These are phyloP conservation scores for barrel medic (Medicago truncatula) DNA, from an alignment of 306 rosid genomes.

Conservation along the genomic window DNA sequence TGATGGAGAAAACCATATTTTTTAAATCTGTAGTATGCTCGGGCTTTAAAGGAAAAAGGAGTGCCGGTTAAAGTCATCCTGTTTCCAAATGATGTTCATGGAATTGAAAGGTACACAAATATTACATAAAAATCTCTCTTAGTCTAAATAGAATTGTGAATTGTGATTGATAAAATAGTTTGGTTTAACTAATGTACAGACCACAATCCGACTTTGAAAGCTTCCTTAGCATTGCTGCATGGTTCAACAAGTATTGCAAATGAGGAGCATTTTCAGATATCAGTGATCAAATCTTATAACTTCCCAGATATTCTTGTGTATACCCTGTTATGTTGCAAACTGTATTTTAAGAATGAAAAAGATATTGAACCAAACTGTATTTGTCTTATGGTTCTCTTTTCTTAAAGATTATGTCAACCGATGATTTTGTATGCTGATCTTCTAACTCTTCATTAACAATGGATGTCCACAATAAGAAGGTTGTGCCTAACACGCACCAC, in stretches of 20 bases:
- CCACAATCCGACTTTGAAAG: slow-evolving; percentile 94
- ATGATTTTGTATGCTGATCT: too few relatives aligned
- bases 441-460: too few relatives aligned
- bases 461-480: too few relatives aligned
- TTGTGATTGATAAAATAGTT: slow-evolving; percentile 15
- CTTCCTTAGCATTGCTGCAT: slow-evolving; percentile 81
- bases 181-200: slow-evolving; percentile 53
- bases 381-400: not conserved
- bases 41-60: slow-evolving; percentile 85
- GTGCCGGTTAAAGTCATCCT: slow-evolving; percentile 65
- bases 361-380: not conserved
- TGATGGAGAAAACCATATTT: slow-evolving; percentile 32
- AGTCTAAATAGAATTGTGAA: not conserved
- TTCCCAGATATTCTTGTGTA: slow-evolving; percentile 14
- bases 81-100: slow-evolving; percentile 84
- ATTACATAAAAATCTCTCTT: slow-evolving; percentile 20
- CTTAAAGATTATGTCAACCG: too few relatives aligned
- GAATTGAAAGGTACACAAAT: slow-evolving; percentile 70
- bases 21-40: slow-evolving; percentile 69
- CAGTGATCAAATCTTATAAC: slow-evolving; percentile 6
- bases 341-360: slow-evolving; percentile 5
- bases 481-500: too few relatives aligned
- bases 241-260: slow-evolving; percentile 83
- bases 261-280: slow-evolving; percentile 42
- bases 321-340: not conserved